Evolutionary conservation across 2,329 filamentous ascomycete species (phyloP).

Genomic region (Colletotrichum sublineola): DNA sequence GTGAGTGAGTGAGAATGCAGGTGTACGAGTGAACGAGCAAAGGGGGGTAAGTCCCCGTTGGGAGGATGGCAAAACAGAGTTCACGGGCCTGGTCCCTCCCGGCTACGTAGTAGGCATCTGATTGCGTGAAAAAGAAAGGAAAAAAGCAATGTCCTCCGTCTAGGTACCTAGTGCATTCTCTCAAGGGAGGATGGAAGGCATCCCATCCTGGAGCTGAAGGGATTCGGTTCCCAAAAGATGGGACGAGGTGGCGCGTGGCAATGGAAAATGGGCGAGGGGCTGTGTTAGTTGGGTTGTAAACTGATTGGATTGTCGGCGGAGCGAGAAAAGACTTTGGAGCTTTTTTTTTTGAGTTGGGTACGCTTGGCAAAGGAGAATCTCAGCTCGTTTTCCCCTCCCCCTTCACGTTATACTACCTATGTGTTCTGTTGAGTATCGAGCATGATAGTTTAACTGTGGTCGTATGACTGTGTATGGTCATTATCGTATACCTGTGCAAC

Average conservation of each 20-base stretch:
- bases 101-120: background rate
- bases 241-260: background rate
- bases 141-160: background rate
- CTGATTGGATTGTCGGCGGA: background rate
- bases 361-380: conserved; percentile 1
- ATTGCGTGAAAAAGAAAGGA: too few relatives aligned
- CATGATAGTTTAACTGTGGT: too few relatives aligned
- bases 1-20: conserved; percentile 5
- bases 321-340: background rate
- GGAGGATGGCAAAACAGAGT: background rate
- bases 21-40: background rate
- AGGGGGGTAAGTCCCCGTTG: background rate
- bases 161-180: background rate
- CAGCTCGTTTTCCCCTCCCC: background rate
- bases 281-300: conserved; percentile 1
- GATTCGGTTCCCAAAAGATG: background rate
- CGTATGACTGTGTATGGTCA: too few relatives aligned
- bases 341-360: background rate
- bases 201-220: conserved; percentile 15
- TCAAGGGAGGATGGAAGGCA: conserved; percentile 11
- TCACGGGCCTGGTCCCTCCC: background rate
- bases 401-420: too few relatives aligned
- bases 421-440: too few relatives aligned
- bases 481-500: too few relatives aligned
- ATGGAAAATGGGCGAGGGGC: background rate